These are phyloP conservation scores for Inosperma sp. DNA, from an alignment of 768 basidiomycete species.

Conservation along the genomic window DNA sequence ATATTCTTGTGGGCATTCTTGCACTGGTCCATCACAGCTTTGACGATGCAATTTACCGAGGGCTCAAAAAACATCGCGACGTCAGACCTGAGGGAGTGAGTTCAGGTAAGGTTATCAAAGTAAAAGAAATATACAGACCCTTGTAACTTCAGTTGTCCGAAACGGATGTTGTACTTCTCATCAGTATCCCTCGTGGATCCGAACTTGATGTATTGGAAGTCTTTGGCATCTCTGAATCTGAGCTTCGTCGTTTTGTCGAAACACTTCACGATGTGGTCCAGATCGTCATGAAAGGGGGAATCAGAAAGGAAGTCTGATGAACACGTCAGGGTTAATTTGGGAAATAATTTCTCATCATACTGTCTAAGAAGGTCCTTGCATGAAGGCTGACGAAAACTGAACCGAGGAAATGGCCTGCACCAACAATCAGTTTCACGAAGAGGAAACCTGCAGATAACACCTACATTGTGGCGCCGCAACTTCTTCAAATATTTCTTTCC, in stretches of 20 bases:
- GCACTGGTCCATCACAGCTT: slow-evolving; percentile 28
- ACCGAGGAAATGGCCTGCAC: slow-evolving; percentile 44
- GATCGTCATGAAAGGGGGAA: slow-evolving; percentile 37
- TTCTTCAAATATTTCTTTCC: slow-evolving; percentile 39
- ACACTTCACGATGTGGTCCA: slow-evolving; percentile 34
- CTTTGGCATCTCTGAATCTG: slow-evolving; percentile 33
- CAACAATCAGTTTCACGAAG: neutral
- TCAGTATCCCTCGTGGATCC: slow-evolving; percentile 18
- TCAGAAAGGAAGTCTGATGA: slow-evolving; percentile 33
- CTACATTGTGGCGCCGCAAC: slow-evolving; percentile 43
- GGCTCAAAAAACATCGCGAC: slow-evolving; percentile 38
- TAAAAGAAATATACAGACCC: slow-evolving; percentile 6
- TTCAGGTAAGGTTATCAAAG: neutral
- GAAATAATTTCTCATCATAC: slow-evolving; percentile 24
- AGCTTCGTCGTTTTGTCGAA: slow-evolving; percentile 47
- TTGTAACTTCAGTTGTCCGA: slow-evolving; percentile 17
- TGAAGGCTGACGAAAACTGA: slow-evolving; percentile 48
- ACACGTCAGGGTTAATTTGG: neutral
- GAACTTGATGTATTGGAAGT: slow-evolving; percentile 23
- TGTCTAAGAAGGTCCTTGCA: slow-evolving; percentile 35
- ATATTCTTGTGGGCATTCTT: slow-evolving; percentile 26
- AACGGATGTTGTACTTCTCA: slow-evolving; percentile 12
- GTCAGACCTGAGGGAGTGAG: slow-evolving; percentile 22
- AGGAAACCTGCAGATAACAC: slow-evolving; percentile 1
- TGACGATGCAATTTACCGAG: slow-evolving; percentile 33